Conservation (phyloP, 2,329 filamentous ascomycete genomes). For the Cryphonectria nitschkei region DNA sequence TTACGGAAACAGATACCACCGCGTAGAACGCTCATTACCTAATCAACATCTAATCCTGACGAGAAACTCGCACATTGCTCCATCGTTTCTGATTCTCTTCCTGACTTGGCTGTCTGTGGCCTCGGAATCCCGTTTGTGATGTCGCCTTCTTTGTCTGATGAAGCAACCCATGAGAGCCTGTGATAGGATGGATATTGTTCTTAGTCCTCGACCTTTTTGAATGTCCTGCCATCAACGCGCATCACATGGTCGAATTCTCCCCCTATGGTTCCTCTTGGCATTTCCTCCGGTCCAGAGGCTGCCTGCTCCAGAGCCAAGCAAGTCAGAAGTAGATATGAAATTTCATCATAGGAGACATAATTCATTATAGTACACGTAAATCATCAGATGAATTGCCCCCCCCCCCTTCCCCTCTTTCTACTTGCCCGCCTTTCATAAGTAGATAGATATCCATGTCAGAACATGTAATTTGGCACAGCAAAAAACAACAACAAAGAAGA, state of each 20-base stretch:
- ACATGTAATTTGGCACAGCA: neutral
- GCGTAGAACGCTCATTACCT: constrained; percentile 14
- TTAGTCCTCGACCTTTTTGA: neutral
- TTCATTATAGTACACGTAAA: neutral
- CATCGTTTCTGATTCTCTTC: neutral
- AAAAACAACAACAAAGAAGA: neutral
- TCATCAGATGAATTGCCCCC: neutral
- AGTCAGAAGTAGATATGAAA: neutral
- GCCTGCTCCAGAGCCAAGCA: no score
- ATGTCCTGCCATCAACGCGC: neutral
- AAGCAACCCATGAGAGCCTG: neutral
- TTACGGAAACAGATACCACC: constrained; percentile 6
- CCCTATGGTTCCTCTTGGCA: neutral
- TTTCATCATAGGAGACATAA: neutral
- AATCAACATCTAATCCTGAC: neutral
- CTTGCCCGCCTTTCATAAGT: neutral
- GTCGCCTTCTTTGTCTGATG: neutral
- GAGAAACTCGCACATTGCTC: neutral
- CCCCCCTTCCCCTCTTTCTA: no score
- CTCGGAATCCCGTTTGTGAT: neutral
- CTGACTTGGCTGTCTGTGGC: neutral
- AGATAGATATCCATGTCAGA: neutral
- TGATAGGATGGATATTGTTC: neutral
- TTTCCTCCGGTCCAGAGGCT: no score
- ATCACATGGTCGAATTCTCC: neutral